Percentiles rank a stretch among this genome's conserved stretches.
Evolutionary conservation across 2,329 filamentous ascomycete genomes (phyloP).

Genomic region (Verticillium isaacii): DNA sequence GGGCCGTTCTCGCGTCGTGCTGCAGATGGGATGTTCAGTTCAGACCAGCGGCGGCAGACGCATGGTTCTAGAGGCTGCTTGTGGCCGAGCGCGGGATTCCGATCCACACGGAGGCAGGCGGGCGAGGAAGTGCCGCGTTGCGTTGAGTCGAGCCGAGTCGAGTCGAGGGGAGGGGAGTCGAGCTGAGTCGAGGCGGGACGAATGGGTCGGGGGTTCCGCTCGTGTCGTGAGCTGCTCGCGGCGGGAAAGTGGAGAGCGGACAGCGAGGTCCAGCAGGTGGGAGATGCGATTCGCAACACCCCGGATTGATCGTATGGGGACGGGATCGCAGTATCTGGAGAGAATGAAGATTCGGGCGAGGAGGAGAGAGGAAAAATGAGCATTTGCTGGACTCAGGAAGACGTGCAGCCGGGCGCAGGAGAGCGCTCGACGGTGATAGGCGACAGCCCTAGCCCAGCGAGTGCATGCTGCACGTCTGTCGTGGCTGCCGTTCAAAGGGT

Average conservation of each 20-base stretch:
- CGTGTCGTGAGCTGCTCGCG: neutral
- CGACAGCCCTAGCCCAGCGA: conserved; percentile 4
- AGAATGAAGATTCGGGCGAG: neutral
- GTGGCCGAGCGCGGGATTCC: conserved; percentile 4
- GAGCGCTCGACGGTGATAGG: neutral
- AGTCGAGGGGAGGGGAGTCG: no score
- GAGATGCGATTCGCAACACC: neutral
- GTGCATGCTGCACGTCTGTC: conserved; percentile 36
- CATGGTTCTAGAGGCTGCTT: conserved; percentile 5
- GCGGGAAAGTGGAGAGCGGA: neutral
- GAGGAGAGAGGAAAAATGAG: neutral
- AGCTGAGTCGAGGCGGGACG: neutral
- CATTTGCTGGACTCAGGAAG: neutral
- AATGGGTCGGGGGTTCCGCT: neutral
- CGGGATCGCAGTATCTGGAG: neutral
- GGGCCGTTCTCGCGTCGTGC: conserved; percentile 5
- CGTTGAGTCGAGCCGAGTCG: neutral
- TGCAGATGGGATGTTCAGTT: conserved; percentile 4
- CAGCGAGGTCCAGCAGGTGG: neutral
- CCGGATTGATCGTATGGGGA: neutral
- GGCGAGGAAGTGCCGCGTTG: neutral
- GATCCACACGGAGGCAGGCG: neutral
- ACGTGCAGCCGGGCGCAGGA: neutral
- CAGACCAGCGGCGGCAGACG: conserved; percentile 10
- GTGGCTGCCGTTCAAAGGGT: conserved; percentile 43